Evolutionary conservation across 2,329 filamentous ascomycete genomes (phyloP).

Genomic region (Cercospora nicotianae): DNA sequence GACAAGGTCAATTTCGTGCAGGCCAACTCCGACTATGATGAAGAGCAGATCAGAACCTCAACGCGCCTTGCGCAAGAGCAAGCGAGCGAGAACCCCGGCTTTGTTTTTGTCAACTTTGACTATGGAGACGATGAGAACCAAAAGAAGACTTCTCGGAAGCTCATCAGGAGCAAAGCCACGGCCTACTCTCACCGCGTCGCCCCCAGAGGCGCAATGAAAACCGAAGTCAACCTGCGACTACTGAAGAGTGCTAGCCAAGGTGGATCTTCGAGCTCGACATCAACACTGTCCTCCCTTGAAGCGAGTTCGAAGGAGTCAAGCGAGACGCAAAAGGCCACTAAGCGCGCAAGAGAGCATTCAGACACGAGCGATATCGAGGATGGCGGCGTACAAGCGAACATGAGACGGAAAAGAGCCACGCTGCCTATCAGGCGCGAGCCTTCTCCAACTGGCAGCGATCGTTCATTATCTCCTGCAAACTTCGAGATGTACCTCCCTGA

Average conservation of each 20-base stretch:
- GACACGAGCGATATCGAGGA: constrained; percentile 1
- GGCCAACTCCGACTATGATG: constrained; percentile 25
- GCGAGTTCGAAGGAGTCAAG: background rate
- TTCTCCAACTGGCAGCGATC: constrained; percentile 14
- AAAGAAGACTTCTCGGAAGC: constrained; percentile 19
- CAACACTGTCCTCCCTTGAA: background rate
- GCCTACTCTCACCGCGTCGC: constrained; percentile 25
- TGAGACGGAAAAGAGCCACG: constrained; percentile 11
- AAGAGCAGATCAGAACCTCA: constrained; percentile 18
- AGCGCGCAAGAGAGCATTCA: constrained; percentile 9
- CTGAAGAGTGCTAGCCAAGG: constrained; percentile 8
- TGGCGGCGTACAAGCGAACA: constrained; percentile 13
- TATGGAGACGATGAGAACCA: constrained; percentile 15
- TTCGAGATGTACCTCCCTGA: constrained; percentile 19
- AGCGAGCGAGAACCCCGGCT: constrained; percentile 16
- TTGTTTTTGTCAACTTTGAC: constrained; percentile 27
- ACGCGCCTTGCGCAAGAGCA: constrained; percentile 15
- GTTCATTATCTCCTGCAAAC: constrained; percentile 19
- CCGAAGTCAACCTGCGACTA: constrained; percentile 16
- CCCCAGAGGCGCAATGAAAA: constrained; percentile 20
- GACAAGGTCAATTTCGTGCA: constrained; percentile 21
- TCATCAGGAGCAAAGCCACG: constrained; percentile 27
- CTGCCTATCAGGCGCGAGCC: constrained; percentile 6
- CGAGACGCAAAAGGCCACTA: background rate
- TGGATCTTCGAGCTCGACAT: constrained; percentile 8